These are phyloP conservation scores for Aspergillus candidus DNA, from an alignment of 2,329 filamentous ascomycete species.

Conservation along the genomic window DNA sequence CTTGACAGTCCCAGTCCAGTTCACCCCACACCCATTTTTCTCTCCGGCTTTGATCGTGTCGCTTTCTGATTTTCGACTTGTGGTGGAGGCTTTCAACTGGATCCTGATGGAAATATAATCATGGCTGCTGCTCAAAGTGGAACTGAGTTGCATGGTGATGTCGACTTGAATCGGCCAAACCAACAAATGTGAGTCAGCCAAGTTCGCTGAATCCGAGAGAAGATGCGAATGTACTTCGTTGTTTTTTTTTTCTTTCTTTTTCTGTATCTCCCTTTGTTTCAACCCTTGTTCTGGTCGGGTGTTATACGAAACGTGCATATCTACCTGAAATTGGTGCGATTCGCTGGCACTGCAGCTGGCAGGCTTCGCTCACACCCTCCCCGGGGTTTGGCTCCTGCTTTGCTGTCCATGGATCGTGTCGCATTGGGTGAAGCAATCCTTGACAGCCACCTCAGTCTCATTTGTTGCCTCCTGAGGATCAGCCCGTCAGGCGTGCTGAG, in stretches of 20 bases:
- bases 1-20: slow-evolving; percentile 1
- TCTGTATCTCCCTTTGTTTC: not conserved
- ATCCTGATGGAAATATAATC: slow-evolving; percentile 30
- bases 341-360: too few species aligned
- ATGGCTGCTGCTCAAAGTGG: slow-evolving; percentile 43
- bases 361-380: not conserved
- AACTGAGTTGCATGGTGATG: slow-evolving; percentile 47
- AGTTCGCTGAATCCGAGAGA: not conserved
- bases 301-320: too few species aligned
- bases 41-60: slow-evolving; percentile 4
- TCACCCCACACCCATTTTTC: slow-evolving; percentile 5
- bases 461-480: slow-evolving; percentile 4
- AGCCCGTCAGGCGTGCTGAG: slow-evolving; percentile 3
- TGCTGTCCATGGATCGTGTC: slow-evolving; percentile 4
- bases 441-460: slow-evolving; percentile 2
- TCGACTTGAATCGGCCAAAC: slow-evolving; percentile 54
- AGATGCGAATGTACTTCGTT: slow-evolving; percentile 1
- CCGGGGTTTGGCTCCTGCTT: not conserved
- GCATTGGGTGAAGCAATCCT: slow-evolving; percentile 8
- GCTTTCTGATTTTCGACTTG: slow-evolving; percentile 3
- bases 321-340: too few species aligned
- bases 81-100: slow-evolving; percentile 9
- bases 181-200: slow-evolving; percentile 50
- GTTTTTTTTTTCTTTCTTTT: not conserved
- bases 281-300: too few species aligned